Evolutionary conservation across 305 asterid genomes (phyloP).

Genomic region (Petunia hybrid): DNA sequence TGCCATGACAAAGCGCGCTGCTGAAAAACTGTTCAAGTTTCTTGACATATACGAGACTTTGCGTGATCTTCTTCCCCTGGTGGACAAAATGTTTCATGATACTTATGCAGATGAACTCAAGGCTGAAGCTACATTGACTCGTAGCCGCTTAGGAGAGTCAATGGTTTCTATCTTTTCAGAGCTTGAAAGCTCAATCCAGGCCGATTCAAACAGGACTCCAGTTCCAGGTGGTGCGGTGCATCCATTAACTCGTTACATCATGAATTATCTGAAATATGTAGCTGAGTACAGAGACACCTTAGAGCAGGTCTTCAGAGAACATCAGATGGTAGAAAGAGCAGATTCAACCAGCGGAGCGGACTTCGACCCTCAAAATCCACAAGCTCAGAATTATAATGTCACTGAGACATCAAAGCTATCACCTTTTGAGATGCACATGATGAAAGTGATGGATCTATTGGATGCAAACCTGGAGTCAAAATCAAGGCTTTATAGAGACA

Average conservation of each 20-base stretch:
- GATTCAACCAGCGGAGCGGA: constrained; percentile 58
- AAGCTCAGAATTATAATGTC: constrained; percentile 30
- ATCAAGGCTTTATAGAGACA: constrained; percentile 77
- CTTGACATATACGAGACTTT: constrained; percentile 76
- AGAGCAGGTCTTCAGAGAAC: constrained; percentile 80
- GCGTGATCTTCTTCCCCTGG: constrained; percentile 49
- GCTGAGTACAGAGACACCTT: constrained; percentile 65
- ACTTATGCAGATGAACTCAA: constrained; percentile 52
- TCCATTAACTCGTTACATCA: constrained; percentile 78
- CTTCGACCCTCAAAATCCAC: constrained; percentile 41
- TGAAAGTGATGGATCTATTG: constrained; percentile 69
- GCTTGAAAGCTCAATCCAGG: constrained; percentile 75
- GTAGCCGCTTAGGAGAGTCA: constrained; percentile 70
- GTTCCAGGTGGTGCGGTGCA: constrained; percentile 95
- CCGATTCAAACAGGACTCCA: constrained; percentile 68
- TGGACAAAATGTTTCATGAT: constrained; percentile 44
- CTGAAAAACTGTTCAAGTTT: constrained; percentile 83
- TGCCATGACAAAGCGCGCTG: constrained; percentile 68
- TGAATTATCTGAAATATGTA: constrained; percentile 66
- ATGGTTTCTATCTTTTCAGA: constrained; percentile 66
- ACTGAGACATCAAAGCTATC: constrained; percentile 31
- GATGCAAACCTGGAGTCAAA: constrained; percentile 73
- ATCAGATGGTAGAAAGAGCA: constrained; percentile 64
- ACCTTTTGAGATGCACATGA: constrained; percentile 63
- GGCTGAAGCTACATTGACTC: constrained; percentile 60